Percentiles rank a stretch among this genome's conserved stretches.
Evolutionary conservation across 225 moss, liverwort and hornwort genomes (phyloP).

Genomic region (Pseudisothecium myosuroides): DNA sequence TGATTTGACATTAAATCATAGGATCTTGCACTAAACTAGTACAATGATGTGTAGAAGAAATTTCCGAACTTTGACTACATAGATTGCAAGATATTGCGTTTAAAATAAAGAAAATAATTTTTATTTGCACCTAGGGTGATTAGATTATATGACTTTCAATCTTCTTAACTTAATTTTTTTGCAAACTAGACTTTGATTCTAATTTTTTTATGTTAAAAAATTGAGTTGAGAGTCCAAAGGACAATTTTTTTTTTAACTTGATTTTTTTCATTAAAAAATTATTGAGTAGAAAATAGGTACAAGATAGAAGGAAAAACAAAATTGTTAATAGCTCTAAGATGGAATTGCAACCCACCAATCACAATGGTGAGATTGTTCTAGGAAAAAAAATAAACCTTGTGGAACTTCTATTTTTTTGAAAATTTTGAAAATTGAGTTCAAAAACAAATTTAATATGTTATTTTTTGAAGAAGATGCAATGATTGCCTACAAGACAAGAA

Average conservation of each 20-base stretch:
- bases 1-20: background rate
- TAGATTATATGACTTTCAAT: background rate
- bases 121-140: fast-evolving
- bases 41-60: background rate
- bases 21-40: background rate
- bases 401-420: background rate
- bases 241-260: too few relatives aligned
- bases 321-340: background rate
- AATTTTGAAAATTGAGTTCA: background rate
- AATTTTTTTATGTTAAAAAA: too few relatives aligned
- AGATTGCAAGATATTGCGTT: background rate
- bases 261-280: background rate
- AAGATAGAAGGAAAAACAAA: background rate
- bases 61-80: fast-evolving
- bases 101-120: background rate
- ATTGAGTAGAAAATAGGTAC: background rate
- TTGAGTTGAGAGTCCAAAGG: fast-evolving
- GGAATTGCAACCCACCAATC: background rate
- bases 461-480: background rate
- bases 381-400: background rate
- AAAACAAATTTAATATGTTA: background rate
- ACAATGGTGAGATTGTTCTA: background rate
- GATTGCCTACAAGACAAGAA: background rate
- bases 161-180: background rate
- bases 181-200: background rate